phyloP scores from a whole-genome alignment of 371 early-diverging fungal genomes.

The Thermomucor indicae-seudaticae region DNA sequence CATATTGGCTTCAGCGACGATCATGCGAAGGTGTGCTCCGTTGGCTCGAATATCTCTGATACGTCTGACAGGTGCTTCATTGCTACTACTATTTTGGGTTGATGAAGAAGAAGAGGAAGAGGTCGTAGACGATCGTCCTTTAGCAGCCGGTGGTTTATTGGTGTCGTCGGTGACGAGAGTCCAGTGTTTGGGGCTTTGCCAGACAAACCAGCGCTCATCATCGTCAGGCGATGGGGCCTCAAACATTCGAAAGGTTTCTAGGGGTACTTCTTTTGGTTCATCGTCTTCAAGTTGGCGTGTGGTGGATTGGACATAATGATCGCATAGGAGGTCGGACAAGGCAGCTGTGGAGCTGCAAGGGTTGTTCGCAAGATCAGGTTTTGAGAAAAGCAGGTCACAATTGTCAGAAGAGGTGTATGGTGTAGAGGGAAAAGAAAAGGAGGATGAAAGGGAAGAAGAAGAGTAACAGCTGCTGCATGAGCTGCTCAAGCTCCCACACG shows the following conservation, averaged over 20 bases:
- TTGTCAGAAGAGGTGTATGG: neutral
- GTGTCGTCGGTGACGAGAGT: conserved; percentile 15
- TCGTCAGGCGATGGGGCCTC: conserved; percentile 17
- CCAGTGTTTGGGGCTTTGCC: conserved; percentile 30
- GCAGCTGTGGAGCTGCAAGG: conserved; percentile 13
- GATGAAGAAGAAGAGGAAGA: conserved; percentile 1
- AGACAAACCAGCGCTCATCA: conserved; percentile 16
- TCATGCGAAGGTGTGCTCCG: conserved; percentile 52
- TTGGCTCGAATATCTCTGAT: conserved; percentile 49
- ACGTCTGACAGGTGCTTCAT: conserved; percentile 1
- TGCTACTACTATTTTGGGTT: neutral
- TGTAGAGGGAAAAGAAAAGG: neutral
- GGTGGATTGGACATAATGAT: conserved; percentile 33
- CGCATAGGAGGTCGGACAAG: conserved; percentile 36
- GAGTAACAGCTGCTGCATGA: conserved; percentile 1
- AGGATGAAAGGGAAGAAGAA: conserved; percentile 1
- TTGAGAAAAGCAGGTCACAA: neutral
- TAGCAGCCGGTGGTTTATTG: neutral
- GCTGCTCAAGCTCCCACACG: conserved; percentile 2
- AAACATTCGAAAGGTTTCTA: conserved; percentile 19
- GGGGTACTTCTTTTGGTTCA: conserved; percentile 11
- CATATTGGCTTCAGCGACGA: conserved; percentile 58
- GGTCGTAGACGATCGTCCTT: neutral
- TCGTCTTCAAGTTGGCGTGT: conserved; percentile 5
- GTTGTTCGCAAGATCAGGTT: neutral